Evolutionary conservation across 2,329 filamentous ascomycete genomes (phyloP), one percentile per base, ranked within the genome.

Genomic region (Periconia digitata): DNA sequence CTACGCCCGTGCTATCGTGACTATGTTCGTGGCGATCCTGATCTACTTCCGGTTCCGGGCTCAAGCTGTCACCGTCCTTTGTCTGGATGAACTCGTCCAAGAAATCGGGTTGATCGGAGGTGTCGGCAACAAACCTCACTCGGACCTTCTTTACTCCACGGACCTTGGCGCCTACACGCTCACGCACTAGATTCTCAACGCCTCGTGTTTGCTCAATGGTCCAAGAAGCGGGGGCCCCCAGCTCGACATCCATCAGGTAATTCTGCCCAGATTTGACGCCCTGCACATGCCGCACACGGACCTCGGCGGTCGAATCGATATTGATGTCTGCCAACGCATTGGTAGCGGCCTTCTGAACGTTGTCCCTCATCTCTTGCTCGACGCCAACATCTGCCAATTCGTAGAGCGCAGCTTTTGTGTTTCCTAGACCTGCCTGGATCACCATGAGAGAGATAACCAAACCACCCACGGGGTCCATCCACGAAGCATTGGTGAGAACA

Each of bases 201-300:
- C 80, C 74, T 32, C 83, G 79, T 7, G 86, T 82, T 46, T 87
- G 82, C 44, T 85, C 82, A 6, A 99, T 76, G 0, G 87, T 87
- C 87, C 89, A 95, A 27, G 77, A 75, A 18, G 79, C 81, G 0
- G 92, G 90, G 15, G 95, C 89, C 2, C 84, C 87, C 52, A 97
- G 74, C 70, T 96, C 92, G 7, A 99, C 72, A 60, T 97, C 94
- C 60, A 97, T 85, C 23, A 97, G 79, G 69, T 95, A 96, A 74
- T 96, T 99, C 72, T 96, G 94, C 23, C 94, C 94, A 3, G 90
- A 94, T 74, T 99, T 99, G 73, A 96, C 82, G 46, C 94, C 94
- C 56, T 90, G 88, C 3, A 97, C 82, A 38, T 89, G 87, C 38
- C 87, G 82, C 39, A 96, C 74, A 63, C 89, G 84, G 8, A 91